Evolutionary conservation across 1,139 yeast genomes (phyloP), one percentile per base, ranked within the genome.

Genomic region (Zygotorulaspora mrakii): DNA sequence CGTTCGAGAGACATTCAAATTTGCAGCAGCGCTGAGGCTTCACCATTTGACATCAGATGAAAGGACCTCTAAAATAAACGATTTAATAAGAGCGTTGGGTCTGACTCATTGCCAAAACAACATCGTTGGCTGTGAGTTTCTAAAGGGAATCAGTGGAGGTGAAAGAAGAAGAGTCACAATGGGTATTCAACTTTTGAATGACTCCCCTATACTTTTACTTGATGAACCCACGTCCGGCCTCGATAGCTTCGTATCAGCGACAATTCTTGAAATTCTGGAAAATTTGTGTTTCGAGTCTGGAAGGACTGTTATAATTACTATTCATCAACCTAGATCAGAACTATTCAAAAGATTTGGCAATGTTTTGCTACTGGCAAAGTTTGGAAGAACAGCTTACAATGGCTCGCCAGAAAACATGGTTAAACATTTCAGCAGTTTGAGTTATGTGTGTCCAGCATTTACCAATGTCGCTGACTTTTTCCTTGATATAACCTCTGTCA

Each of bases 201-300:
- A 77, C 39, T 94, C 94, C 0, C 79, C 79, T 47, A 72, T 86
- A 22, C 62, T 86, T 34, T 71, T 85, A 40, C 64, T 86, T 29
- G 96, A 87, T 62, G 96, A 87, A 52, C 95, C 95, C 1, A 86
- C 95, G 0, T 83, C 94, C 1, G 95, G 96, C 0, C 68, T 87
- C 17, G 95, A 87, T 59, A 77, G 91, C 16, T 77, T 84, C 39
- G 84, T 94, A 0, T 85, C 95, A 0, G 70, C 77, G 1, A 74
- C 88, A 0, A 82, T 86, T 33, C 61, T 87, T 32, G 70, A 71
- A 26, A 76, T 86, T 34, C 67, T 87, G 42, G 69, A 75, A 32
- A 68, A 69, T 3, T 63, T 87, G 29, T 78, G 87, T 1, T 54
- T 55, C 1, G 68, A 70, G 10, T 73, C 74, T 38, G 80, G 83